These are phyloP conservation scores for Scytalidium sp. DNA, from an alignment of 2,329 filamentous ascomycete genomes.

Conservation along the genomic window DNA sequence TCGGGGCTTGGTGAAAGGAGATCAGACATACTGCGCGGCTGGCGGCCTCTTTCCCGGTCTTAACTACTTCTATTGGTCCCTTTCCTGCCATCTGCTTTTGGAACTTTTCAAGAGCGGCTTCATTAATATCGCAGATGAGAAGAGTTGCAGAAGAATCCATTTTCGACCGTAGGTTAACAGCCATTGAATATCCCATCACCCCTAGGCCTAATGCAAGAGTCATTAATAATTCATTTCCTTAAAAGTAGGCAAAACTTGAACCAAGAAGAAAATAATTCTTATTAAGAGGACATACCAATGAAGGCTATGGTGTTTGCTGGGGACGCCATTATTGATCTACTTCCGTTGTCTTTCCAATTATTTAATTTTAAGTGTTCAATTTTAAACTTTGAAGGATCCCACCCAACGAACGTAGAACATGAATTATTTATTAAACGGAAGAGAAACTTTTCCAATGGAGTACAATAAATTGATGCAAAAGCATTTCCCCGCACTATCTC, in stretches of 20 bases:
- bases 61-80: constrained; percentile 48
- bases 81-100: constrained; percentile 44
- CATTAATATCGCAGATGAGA: constrained; percentile 62
- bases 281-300: constrained; percentile 19
- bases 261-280: no score
- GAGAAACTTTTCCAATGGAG: no score
- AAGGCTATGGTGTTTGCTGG: constrained; percentile 27
- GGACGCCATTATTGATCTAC: constrained; percentile 6
- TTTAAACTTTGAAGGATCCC: background rate
- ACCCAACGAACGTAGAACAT: no score
- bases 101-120: constrained; percentile 51
- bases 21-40: constrained; percentile 32
- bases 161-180: constrained; percentile 62
- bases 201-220: constrained; percentile 48
- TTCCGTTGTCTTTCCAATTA: background rate
- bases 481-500: no score
- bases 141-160: constrained; percentile 56
- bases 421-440: no score
- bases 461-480: no score
- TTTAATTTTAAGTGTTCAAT: background rate
- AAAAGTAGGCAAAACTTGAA: no score
- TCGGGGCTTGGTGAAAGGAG: background rate
- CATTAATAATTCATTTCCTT: constrained; percentile 26
- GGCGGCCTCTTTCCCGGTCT: constrained; percentile 56
- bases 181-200: constrained; percentile 58